Conservation (phyloP, 768 basidiomycete genomes). For the Suillus decipiens region DNA sequence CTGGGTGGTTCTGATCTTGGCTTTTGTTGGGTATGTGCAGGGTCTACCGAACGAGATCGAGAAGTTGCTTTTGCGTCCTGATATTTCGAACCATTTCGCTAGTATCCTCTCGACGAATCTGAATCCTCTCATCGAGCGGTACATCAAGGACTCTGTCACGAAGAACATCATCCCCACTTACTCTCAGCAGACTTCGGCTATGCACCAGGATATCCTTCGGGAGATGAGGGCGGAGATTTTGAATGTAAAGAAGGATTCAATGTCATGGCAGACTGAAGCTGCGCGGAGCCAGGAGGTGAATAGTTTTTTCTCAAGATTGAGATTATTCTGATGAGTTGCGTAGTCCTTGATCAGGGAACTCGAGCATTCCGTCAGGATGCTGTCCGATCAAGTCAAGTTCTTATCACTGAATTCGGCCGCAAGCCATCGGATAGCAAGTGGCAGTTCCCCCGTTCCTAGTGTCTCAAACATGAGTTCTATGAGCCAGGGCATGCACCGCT, state of each 20-base stretch:
- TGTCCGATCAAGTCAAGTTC: constrained; percentile 85
- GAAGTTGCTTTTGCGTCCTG: constrained; percentile 72
- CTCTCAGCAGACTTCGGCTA: constrained; percentile 67
- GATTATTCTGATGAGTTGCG: constrained; percentile 14
- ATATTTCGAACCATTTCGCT: constrained; percentile 76
- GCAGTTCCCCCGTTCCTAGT: constrained; percentile 32
- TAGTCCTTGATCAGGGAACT: constrained; percentile 79
- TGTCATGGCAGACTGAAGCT: constrained; percentile 79
- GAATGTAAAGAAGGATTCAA: constrained; percentile 76
- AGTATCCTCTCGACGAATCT: constrained; percentile 70
- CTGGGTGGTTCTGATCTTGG: constrained; percentile 6
- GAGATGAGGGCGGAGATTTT: constrained; percentile 78
- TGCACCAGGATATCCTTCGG: constrained; percentile 80
- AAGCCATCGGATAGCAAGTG: constrained; percentile 38
- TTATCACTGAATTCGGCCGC: constrained; percentile 54
- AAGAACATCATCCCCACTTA: constrained; percentile 77
- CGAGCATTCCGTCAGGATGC: constrained; percentile 71
- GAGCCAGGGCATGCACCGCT: constrained; percentile 38
- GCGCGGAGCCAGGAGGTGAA: constrained; percentile 78
- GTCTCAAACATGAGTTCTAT: constrained; percentile 37
- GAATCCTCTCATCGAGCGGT: constrained; percentile 75
- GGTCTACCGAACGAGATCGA: constrained; percentile 79
- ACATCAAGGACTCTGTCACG: constrained; percentile 77
- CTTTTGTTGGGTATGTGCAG: constrained; percentile 37
- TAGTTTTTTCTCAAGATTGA: constrained; percentile 7